phyloP scores from a whole-genome alignment of 2,329 filamentous ascomycete genomes.

The Colletotrichum sublineola region DNA sequence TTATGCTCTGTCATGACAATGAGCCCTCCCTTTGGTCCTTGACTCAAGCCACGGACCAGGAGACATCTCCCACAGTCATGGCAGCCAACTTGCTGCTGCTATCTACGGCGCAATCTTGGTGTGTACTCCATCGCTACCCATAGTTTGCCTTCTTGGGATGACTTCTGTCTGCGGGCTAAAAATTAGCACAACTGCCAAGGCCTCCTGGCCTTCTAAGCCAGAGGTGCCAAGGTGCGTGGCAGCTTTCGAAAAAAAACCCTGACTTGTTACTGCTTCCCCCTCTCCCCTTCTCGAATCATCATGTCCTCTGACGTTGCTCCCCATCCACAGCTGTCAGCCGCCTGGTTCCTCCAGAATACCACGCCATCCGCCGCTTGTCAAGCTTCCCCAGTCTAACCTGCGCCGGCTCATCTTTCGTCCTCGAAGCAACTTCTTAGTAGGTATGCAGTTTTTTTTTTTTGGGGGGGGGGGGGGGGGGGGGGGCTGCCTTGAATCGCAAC shows the following conservation, averaged over 20 bases:
- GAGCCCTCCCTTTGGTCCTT: constrained; percentile 10
- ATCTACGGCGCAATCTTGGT: not conserved
- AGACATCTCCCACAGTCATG: not conserved
- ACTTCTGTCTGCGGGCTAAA: constrained; percentile 1
- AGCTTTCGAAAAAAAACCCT: not conserved
- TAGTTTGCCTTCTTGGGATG: constrained; percentile 18
- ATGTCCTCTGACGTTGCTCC: constrained; percentile 27
- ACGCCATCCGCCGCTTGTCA: constrained; percentile 14
- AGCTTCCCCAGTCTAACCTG: constrained; percentile 25
- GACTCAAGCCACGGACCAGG: constrained; percentile 18
- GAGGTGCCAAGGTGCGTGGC: constrained; percentile 4
- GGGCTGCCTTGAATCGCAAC: constrained; percentile 40
- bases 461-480: not conserved
- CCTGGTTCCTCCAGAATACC: constrained; percentile 22
- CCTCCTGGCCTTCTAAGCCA: not conserved
- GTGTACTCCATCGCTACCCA: constrained; percentile 9
- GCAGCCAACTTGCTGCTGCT: constrained; percentile 11
- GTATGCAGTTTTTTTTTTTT: not conserved
- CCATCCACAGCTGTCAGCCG: constrained; percentile 31
- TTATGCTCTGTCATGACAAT: constrained; percentile 27
- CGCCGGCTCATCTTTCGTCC: constrained; percentile 32
- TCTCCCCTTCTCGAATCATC: constrained; percentile 8
- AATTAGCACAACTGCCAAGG: not conserved
- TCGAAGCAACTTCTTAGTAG: constrained; percentile 10
- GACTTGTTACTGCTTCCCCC: constrained; percentile 13